Base-by-base conservation (phyloP, 331 rosid genomes). In the Malus hybrid region DNA sequence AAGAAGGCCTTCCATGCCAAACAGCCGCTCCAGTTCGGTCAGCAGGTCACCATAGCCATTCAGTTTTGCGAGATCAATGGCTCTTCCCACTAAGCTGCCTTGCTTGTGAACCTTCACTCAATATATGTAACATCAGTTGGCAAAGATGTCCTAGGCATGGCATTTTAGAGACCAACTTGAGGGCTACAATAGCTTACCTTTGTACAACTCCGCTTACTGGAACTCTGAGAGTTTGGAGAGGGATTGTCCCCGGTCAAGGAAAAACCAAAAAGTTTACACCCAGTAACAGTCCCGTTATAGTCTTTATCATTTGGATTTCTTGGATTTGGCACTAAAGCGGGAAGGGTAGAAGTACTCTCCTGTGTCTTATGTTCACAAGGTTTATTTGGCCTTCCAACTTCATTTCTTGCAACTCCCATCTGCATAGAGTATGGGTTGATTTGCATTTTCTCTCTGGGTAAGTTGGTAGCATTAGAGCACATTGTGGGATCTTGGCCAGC, bases 101-200 rank as follows among this genome's bases (percentile, higher is more conserved):
- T 93, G 97, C 91, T 93, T 91, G 94, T 93, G 98, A 88, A 93
- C 98, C 98, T 93, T 90, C 93, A 86, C 79, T 83, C 81, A 84
- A 75, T 59, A 80, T 69, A 85, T 84, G 80, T 62, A 72, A 85
- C 79, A 83, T 76, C 77, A 89, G 86, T 83, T 48, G 83, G 85
- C 83, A 81, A 81, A 83, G 74, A 72, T 73, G 83, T 81, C 85
- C 85, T 82, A 81, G 78, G 78, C 85, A 82, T n/a, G 64, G 87
- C 83, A 77, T 67, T 69, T 80, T 75, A 59, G 65, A 87, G 75
- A 79, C 80, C 76, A 86, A 78, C 76, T 76, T 77, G 60, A 81
- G 80, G 75, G 88, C 82, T 83, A 86, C 78, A 78, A 61, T 84
- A 81, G 86, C 88, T 85, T 89, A 90, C 98, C 96, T 93, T 93